These are phyloP conservation scores for Mortierella sp. DNA, from an alignment of 371 early-diverging fungal genomes.

Conservation along the genomic window DNA sequence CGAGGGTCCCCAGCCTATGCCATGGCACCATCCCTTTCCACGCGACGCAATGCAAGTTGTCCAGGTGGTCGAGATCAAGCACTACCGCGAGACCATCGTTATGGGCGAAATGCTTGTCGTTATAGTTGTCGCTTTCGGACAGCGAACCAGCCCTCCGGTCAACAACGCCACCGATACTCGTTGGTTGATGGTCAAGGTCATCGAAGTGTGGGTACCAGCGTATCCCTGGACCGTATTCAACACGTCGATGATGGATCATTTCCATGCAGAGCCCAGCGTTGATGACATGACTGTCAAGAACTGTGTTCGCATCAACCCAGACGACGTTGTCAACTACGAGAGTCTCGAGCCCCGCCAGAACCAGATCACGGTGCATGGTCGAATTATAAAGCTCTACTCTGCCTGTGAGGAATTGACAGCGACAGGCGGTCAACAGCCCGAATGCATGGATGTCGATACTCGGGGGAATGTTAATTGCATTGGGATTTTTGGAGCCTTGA, in stretches of 20 bases:
- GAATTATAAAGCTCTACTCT: constrained; percentile 32
- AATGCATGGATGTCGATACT: background rate
- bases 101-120: constrained; percentile 27
- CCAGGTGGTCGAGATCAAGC: constrained; percentile 34
- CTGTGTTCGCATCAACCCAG: background rate
- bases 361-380: constrained; percentile 19
- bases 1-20: background rate
- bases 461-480: constrained; percentile 30
- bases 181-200: constrained; percentile 27
- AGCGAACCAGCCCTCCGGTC: constrained; percentile 16
- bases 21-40: constrained; percentile 15
- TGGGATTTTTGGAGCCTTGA: constrained; percentile 26
- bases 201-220: constrained; percentile 36
- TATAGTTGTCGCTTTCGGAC: constrained; percentile 38
- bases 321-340: constrained; percentile 10
- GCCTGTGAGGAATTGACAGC: background rate
- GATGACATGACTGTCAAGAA: background rate
- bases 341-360: constrained; percentile 16
- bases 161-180: constrained; percentile 14
- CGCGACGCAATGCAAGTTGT: background rate
- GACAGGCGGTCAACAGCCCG: background rate
- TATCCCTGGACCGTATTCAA: background rate
- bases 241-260: background rate
- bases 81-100: constrained; percentile 12
- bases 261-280: background rate